Percentiles rank a stretch among this genome's conserved stretches.
Conservation (phyloP, 192 early-diverging fungal genomes). For the Linnemannia exigua region DNA sequence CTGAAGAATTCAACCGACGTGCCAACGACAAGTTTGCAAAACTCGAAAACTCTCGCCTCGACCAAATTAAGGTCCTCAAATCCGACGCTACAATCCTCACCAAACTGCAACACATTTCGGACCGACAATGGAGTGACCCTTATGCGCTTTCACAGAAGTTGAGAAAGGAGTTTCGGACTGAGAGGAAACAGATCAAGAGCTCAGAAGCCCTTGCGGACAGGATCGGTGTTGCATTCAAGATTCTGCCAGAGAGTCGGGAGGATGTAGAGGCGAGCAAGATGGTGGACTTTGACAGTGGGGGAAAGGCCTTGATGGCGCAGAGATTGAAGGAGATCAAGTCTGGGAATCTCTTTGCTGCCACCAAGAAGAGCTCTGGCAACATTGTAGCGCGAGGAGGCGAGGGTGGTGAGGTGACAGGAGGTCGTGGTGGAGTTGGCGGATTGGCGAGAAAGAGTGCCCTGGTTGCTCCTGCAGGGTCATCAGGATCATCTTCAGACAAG, state of each 20-base stretch:
- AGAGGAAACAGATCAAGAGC: constrained; percentile 24
- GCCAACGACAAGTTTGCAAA: constrained; percentile 50
- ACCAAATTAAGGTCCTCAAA: constrained; percentile 62
- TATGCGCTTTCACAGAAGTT: constrained; percentile 80
- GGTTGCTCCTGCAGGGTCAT: background rate
- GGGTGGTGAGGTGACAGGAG: background rate
- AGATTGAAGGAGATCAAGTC: constrained; percentile 39
- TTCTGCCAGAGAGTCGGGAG: constrained; percentile 38
- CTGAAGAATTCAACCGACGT: constrained; percentile 17
- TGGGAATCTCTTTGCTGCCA: constrained; percentile 22
- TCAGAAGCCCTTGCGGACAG: constrained; percentile 40
- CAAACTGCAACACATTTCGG: constrained; percentile 71
- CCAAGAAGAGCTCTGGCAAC: background rate
- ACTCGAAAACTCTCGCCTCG: constrained; percentile 71
- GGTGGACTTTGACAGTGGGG: constrained; percentile 29
- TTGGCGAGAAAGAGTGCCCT: background rate
- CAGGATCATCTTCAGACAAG: constrained; percentile 10
- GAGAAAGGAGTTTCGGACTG: constrained; percentile 76
- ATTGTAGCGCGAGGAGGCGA: too few relatives aligned
- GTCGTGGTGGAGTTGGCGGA: background rate
- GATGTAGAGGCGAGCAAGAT: constrained; percentile 23
- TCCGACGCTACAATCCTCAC: constrained; percentile 66
- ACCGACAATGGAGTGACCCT: constrained; percentile 85
- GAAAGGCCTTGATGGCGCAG: constrained; percentile 18
- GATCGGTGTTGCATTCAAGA: constrained; percentile 32